Evolutionary conservation across 2,329 filamentous ascomycete species (phyloP).

Genomic region (Penicillium thymicola): DNA sequence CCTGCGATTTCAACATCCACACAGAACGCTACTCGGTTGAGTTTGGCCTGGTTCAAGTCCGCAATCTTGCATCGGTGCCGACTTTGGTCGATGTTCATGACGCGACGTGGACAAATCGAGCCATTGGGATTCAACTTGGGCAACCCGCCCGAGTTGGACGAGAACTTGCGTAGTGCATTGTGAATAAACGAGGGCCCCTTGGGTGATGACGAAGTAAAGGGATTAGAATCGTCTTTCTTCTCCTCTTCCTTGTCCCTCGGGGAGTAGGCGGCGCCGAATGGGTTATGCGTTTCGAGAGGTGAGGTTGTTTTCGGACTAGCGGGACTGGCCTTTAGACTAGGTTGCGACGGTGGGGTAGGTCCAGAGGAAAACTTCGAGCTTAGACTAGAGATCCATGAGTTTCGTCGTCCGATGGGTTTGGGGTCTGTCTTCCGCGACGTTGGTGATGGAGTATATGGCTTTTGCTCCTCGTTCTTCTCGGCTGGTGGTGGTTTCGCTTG

Average conservation of each 20-base stretch:
- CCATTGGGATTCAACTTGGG: slow-evolving; percentile 57
- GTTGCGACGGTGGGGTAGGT: slow-evolving; percentile 40
- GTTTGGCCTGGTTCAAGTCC: slow-evolving; percentile 74
- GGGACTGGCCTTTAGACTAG: slow-evolving; percentile 30
- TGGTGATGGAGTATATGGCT: slow-evolving; percentile 20
- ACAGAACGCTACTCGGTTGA: slow-evolving; percentile 88
- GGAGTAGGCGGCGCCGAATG: slow-evolving; percentile 44
- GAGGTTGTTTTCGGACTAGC: slow-evolving; percentile 31
- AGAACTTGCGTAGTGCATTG: slow-evolving; percentile 75
- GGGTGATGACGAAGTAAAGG: slow-evolving; percentile 62
- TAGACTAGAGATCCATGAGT: slow-evolving; percentile 90
- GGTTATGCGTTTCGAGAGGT: slow-evolving; percentile 42
- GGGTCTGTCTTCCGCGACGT: slow-evolving; percentile 26
- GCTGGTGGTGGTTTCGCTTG: slow-evolving; percentile 17
- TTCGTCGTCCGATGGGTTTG: slow-evolving; percentile 51
- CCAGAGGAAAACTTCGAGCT: slow-evolving; percentile 83
- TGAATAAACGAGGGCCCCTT: slow-evolving; percentile 72
- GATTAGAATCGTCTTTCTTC: slow-evolving; percentile 32
- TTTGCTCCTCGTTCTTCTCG: slow-evolving; percentile 24
- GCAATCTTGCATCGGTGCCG: slow-evolving; percentile 75
- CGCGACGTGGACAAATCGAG: slow-evolving; percentile 71
- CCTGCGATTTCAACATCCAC: slow-evolving; percentile 97
- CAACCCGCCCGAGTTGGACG: slow-evolving; percentile 53
- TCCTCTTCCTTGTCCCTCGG: slow-evolving; percentile 46
- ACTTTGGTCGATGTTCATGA: slow-evolving; percentile 80